Conservation (phyloP, 495 filamentous ascomycete species). For the Talaromyces thailandensis region DNA sequence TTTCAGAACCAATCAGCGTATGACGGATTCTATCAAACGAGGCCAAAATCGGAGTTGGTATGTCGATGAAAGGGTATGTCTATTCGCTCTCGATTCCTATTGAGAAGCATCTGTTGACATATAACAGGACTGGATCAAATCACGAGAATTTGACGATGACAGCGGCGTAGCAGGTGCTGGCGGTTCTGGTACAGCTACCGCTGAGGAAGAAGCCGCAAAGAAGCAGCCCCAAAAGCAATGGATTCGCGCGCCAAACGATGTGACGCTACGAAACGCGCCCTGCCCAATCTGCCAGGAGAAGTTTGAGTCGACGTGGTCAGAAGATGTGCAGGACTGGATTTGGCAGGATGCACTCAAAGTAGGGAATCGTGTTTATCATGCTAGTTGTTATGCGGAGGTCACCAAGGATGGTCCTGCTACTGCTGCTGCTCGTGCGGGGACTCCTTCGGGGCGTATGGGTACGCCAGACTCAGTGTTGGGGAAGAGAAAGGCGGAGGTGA, state of each 20-base stretch:
- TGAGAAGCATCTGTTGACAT: neutral
- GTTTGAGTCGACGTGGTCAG: conserved; percentile 81
- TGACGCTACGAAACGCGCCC: conserved; percentile 54
- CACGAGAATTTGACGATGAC: conserved; percentile 63
- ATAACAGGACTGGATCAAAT: conserved; percentile 77
- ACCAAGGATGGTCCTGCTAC: conserved; percentile 48
- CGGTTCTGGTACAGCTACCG: conserved; percentile 18
- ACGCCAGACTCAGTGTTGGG: conserved; percentile 63
- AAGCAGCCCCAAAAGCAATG: conserved; percentile 61
- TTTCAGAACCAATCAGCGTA: conserved; percentile 84
- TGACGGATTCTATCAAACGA: conserved; percentile 69
- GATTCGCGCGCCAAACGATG: conserved; percentile 74
- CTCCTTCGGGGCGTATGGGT: conserved; percentile 31
- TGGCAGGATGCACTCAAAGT: conserved; percentile 86
- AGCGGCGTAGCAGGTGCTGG: conserved; percentile 34
- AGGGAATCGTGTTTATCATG: conserved; percentile 77
- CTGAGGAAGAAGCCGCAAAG: conserved; percentile 30
- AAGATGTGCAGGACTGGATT: conserved; percentile 90
- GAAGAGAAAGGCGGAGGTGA: conserved; percentile 68
- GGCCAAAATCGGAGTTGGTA: conserved; percentile 90
- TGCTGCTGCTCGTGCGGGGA: conserved; percentile 26
- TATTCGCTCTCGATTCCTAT: neutral
- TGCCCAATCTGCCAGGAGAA: conserved; percentile 95
- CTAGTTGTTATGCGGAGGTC: conserved; percentile 79
- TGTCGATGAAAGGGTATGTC: conserved; percentile 76